Evolutionary conservation across 1,139 yeast species (phyloP).

Genomic region (Debaryomycetaceae sp.): DNA sequence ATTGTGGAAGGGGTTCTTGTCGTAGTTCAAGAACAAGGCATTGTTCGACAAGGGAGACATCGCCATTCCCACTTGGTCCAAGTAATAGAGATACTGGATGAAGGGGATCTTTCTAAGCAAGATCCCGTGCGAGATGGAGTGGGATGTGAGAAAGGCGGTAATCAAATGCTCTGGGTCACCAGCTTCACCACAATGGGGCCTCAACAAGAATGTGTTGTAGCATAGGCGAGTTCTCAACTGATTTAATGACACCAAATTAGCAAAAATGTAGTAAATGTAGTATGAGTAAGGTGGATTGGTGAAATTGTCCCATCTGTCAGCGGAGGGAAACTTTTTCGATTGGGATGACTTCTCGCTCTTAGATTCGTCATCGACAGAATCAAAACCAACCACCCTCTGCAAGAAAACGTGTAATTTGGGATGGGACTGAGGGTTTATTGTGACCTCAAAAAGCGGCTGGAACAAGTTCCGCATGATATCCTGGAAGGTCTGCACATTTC

Average conservation of each 20-base stretch:
- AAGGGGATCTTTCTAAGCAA: conserved; percentile 88
- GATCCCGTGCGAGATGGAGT: conserved; percentile 94
- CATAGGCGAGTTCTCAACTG: conserved; percentile 72
- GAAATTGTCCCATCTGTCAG: conserved; percentile 71
- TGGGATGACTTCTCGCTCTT: conserved; percentile 81
- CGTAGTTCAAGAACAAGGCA: conserved; percentile 91
- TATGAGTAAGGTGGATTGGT: conserved; percentile 97
- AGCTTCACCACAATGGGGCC: conserved; percentile 99
- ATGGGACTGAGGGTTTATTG: conserved; percentile 75
- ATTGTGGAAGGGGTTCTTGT: conserved; percentile 86
- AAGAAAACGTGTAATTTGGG: conserved; percentile 86
- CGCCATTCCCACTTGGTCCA: conserved; percentile 96
- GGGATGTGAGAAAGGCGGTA: conserved; percentile 83
- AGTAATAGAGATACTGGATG: conserved; percentile 85
- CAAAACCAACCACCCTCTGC: conserved; percentile 95
- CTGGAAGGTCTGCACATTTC: conserved; percentile 66
- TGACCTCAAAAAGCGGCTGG: conserved; percentile 89
- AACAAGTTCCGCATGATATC: conserved; percentile 77
- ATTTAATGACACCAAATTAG: conserved; percentile 83
- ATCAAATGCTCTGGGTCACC: conserved; percentile 98
- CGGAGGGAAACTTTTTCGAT: conserved; percentile 71
- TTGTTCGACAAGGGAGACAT: conserved; percentile 98
- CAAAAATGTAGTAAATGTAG: conserved; percentile 82
- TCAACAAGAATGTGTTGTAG: conserved; percentile 81
- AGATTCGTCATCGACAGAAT: conserved; percentile 97